These are phyloP conservation scores for Ailanthus altissimus DNA, from an alignment of 345 rosid species.

Conservation along the genomic window DNA sequence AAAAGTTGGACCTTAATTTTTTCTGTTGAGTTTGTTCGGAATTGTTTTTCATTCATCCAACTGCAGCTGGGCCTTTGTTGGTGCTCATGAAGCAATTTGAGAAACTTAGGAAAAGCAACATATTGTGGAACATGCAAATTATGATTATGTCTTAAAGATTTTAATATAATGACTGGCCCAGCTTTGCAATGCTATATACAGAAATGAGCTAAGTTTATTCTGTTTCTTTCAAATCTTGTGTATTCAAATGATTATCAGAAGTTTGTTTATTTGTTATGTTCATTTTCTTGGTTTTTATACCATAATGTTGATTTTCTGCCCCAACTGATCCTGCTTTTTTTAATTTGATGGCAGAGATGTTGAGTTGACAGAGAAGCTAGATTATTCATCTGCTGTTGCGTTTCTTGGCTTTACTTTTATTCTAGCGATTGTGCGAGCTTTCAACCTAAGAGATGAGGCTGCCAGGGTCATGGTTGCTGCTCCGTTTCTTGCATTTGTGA, in stretches of 20 bases:
- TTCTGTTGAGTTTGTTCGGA: not conserved
- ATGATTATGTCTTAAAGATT: not conserved
- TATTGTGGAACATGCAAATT: not conserved
- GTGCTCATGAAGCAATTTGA: not conserved
- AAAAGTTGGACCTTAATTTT: not conserved
- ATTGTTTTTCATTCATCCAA: not conserved
- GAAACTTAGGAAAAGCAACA: not conserved
- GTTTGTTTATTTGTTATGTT: not conserved
- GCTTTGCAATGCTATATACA: not conserved
- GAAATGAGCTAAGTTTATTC: not conserved
- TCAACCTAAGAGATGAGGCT: conserved; percentile 70
- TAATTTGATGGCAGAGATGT: conserved; percentile 59
- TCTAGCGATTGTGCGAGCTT: conserved; percentile 66
- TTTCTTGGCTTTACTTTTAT: conserved; percentile 67
- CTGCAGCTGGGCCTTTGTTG: not conserved
- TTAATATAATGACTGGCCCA: not conserved
- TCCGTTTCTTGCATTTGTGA: conserved; percentile 74
- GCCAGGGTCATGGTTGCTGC: conserved; percentile 84
- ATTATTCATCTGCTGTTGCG: conserved; percentile 80
- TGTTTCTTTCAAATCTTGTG: not conserved
- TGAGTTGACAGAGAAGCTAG: conserved; percentile 76
- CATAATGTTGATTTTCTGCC: not conserved
- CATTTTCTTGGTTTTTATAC: not conserved
- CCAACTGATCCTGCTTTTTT: conserved; percentile 12
- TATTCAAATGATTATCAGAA: conserved; percentile 7